Conservation (phyloP, 352 stramenopile genomes). For the Pythium insidiosum region DNA sequence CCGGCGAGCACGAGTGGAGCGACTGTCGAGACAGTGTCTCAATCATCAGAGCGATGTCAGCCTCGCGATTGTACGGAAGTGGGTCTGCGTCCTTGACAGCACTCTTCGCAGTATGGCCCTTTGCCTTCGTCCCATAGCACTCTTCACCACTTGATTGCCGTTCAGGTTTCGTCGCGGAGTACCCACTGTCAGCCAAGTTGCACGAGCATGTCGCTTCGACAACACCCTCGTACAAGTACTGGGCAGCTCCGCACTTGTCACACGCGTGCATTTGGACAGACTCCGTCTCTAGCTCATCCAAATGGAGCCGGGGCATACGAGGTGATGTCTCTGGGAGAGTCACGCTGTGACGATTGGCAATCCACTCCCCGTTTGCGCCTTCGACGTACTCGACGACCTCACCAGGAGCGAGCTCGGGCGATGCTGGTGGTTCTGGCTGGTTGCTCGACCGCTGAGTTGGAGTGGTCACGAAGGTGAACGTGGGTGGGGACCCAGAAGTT, state of each 20-base stretch:
- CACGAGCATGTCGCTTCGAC: slow-evolving; percentile 42
- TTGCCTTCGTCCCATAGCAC: too few relatives aligned
- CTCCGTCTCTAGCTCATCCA: slow-evolving; percentile 9
- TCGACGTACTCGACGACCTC: slow-evolving; percentile 57
- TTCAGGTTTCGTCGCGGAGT: neutral
- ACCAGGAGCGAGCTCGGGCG: slow-evolving; percentile 16
- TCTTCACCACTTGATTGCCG: too few relatives aligned
- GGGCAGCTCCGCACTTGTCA: slow-evolving; percentile 32
- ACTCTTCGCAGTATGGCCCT: too few relatives aligned
- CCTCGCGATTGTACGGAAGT: neutral
- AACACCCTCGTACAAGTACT: slow-evolving; percentile 29
- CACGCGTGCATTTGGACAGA: slow-evolving; percentile 24
- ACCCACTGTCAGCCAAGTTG: slow-evolving; percentile 8
- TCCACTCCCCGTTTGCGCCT: slow-evolving; percentile 49
- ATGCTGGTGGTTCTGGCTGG: slow-evolving; percentile 7
- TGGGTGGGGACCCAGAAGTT: too few relatives aligned
- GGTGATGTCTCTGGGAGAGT: too few relatives aligned
- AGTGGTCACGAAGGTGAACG: neutral
- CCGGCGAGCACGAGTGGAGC: slow-evolving; percentile 8
- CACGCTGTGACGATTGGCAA: slow-evolving; percentile 28
- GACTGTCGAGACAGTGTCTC: slow-evolving; percentile 24
- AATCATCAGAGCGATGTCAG: slow-evolving; percentile 19
- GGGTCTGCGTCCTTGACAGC: too few relatives aligned
- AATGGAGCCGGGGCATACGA: too few relatives aligned
- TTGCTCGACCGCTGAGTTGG: neutral